Conservation (phyloP, 768 basidiomycete species). For the Hericium erinaceus region DNA sequence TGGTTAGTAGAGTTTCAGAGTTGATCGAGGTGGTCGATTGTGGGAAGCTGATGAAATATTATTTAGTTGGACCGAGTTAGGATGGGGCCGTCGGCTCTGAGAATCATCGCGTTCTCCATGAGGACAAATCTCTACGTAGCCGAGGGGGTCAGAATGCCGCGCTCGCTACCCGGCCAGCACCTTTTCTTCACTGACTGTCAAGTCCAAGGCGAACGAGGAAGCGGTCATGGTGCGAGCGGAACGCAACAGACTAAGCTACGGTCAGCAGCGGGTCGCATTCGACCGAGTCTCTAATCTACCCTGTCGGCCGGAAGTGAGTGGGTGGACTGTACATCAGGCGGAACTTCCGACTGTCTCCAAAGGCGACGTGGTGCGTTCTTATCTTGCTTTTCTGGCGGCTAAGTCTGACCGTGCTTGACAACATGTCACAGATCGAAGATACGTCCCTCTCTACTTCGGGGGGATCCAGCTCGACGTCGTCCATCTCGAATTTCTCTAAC, state of each 20-base stretch:
- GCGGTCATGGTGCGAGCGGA: no score
- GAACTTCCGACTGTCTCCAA: not conserved
- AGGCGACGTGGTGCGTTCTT: not conserved
- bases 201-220: no score
- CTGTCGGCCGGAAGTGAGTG: not conserved
- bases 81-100: no score
- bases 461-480: not conserved
- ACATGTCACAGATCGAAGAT: not conserved
- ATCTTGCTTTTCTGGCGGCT: not conserved
- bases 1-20: no score
- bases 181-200: no score
- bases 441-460: not conserved
- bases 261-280: not conserved
- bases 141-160: no score
- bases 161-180: no score
- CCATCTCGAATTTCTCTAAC: not conserved
- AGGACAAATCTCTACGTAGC: no score
- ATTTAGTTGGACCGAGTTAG: no score
- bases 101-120: no score
- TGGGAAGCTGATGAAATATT: no score
- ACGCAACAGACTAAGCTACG: not conserved
- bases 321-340: not conserved
- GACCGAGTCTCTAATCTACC: not conserved
- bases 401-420: not conserved
- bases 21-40: no score